Base-by-base conservation (phyloP, 2,329 filamentous ascomycete species). In the Tolypocladium pustulatum region DNA sequence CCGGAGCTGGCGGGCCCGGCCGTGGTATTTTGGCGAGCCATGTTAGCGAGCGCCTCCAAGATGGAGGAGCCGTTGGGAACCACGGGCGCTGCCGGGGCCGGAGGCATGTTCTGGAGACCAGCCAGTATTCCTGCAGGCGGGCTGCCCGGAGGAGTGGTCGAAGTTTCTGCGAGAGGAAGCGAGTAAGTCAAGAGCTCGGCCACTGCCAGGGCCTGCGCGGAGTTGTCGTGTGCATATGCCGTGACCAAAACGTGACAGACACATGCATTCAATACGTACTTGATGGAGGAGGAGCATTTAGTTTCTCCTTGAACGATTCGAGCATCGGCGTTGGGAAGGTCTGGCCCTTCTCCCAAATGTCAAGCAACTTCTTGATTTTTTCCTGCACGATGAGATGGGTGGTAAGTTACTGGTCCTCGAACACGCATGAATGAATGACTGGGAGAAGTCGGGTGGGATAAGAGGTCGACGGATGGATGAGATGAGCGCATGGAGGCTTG, bases 261-360 rank as follows among this genome's bases (percentile, higher is more conserved):
- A 10, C 27, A 13, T 15, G 20, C 30, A 12, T 52, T 12, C 4
- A 37, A 64, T 65, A 78, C 87, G 80, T 90, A 91, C 88, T 85
- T 69, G 82, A 78, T 65, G 78, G 73, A 60, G 78, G 70, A 55
- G 82, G 77, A 61, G 84, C 80, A 63, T 81, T 87, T 67, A 96
- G 73, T 73, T 90, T 92, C 70, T 90, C 82, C 75, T 91, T 93
- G 81, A 96, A 96, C 41, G 84, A 84, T 62, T 81, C 80, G 66
- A 99, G 83, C 84, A 96, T 87, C 57, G 86, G 74, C 49, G 81
- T 72, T 32, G 94, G 91, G 73, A 99, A 97, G 27, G 92, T 97
- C 71, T 89, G 87, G 64, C 90, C 91, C 69, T 94, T 94, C 72
- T 97, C 92, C 94, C 94, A 99, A 65, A 99, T 99, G 71, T 96